These are phyloP conservation scores for Xanthoconium separans DNA, from an alignment of 1,284 basidiomycete species.

Conservation along the genomic window DNA sequence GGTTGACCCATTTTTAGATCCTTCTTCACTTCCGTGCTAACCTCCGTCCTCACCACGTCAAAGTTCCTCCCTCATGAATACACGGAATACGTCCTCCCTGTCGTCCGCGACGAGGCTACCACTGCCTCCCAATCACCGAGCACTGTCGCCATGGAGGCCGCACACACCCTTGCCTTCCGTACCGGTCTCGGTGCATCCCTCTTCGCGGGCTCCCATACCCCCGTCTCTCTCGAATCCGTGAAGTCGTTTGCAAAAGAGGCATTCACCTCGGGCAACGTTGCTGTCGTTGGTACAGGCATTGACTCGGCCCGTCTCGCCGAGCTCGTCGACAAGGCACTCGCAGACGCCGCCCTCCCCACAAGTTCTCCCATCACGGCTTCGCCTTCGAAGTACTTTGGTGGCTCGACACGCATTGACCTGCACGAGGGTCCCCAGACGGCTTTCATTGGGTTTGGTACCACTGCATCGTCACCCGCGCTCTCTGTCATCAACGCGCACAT, in stretches of 20 bases:
- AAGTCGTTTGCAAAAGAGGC: constrained; percentile 70
- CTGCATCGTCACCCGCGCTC: constrained; percentile 67
- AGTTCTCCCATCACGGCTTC: constrained; percentile 40
- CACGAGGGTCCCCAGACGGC: constrained; percentile 69
- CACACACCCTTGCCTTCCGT: constrained; percentile 89
- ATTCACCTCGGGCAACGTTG: constrained; percentile 78
- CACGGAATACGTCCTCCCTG: constrained; percentile 80
- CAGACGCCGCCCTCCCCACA: constrained; percentile 43
- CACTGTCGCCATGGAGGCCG: constrained; percentile 74
- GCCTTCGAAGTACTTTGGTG: constrained; percentile 76
- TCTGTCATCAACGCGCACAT: constrained; percentile 79
- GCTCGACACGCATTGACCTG: constrained; percentile 72
- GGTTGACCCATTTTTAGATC: constrained; percentile 44
- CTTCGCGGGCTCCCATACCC: constrained; percentile 71
- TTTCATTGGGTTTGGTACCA: constrained; percentile 79
- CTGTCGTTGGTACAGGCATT: constrained; percentile 85
- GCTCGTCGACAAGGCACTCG: constrained; percentile 73
- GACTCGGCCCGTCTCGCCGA: constrained; percentile 65
- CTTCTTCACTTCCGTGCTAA: constrained; percentile 85
- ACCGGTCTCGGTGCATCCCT: constrained; percentile 86
- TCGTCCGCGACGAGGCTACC: constrained; percentile 68
- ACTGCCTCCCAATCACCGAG: constrained; percentile 63
- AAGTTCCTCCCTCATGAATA: constrained; percentile 87
- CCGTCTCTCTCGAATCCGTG: constrained; percentile 67
- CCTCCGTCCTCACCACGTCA: constrained; percentile 79